Conservation (phyloP, 306 rosid species). For the Casuarina glauca region DNA sequence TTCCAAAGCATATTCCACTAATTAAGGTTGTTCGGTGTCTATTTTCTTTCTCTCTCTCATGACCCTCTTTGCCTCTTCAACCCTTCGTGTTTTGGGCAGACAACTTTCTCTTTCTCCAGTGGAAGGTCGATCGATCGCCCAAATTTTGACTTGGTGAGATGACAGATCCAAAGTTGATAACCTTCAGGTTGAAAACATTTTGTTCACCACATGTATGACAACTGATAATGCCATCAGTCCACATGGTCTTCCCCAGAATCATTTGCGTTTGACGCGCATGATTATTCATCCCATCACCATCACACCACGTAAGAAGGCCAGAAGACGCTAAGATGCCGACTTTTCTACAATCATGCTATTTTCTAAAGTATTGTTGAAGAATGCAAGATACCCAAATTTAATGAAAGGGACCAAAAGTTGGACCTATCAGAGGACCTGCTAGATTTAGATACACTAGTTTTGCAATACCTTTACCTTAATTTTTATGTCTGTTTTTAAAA, state of each 20-base stretch:
- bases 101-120: slow-evolving; percentile 19
- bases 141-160: slow-evolving; percentile 47
- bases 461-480: no score
- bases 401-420: slow-evolving; percentile 19
- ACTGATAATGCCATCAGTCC: slow-evolving; percentile 25
- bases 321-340: slow-evolving; percentile 7
- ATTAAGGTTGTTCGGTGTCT: slow-evolving; percentile 18
- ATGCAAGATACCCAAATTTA: slow-evolving; percentile 12
- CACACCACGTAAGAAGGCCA: slow-evolving; percentile 2
- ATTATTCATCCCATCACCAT: background rate
- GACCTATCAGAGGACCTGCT: background rate
- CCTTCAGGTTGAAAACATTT: slow-evolving; percentile 28
- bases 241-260: slow-evolving; percentile 29
- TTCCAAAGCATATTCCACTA: slow-evolving; percentile 45
- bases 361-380: background rate
- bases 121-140: slow-evolving; percentile 18
- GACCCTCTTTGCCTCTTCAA: slow-evolving; percentile 22
- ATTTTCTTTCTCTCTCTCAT: slow-evolving; percentile 4
- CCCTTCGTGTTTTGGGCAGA: slow-evolving; percentile 35
- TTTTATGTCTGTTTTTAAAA: no score
- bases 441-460: no score
- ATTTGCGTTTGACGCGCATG: slow-evolving; percentile 28
- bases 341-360: no score
- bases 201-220: slow-evolving; percentile 36
- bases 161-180: slow-evolving; percentile 31